Base-by-base conservation (phyloP, 1,284 basidiomycete species). In the Gastroboletus turbinatus region DNA sequence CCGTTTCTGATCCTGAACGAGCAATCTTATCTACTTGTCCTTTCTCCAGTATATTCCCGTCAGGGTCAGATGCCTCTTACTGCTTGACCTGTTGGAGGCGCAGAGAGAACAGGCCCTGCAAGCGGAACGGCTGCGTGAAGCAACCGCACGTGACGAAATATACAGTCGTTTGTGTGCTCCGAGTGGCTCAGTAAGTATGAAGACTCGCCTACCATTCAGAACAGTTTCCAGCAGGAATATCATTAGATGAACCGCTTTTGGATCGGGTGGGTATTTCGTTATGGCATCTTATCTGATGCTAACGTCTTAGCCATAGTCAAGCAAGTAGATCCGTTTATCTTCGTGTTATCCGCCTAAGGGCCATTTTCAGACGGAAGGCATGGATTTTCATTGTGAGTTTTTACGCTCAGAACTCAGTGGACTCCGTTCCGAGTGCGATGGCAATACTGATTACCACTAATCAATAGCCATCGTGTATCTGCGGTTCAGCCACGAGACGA, bases 221-320 rank as follows among this genome's bases (percentile, higher is more conserved):
- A 68, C 46, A 69, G 61, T 50, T 63, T 77, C 50, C 63, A 72
- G 55, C 70, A 71, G 32, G 72, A 70, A 46, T 71, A 70, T 27
- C 72, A 71, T 53, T 62, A 69, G 16, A 62, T 75, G 56, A 67
- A 72, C 40, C 50, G 50, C n/a, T 70, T 71, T 52, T 76, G 75
- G 74, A 74, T 63, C 65, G 53, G 61, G 76, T 77, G 56, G 62
- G 72, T 58, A 52, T 50, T 33, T n/a, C 32, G 38, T 63, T 45
- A 53, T 19, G 19, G 13, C 43, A 33, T 14, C 39, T 54, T 51
- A 56, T 58, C 60, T 50, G n/a, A 55, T 21, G 40, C 65, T 71
- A 17, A 63, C 47, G 8, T 38, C 21, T 52, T n/a, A 16, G 56
- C 62, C 53, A 19, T 62, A 77, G 76, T 51, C 76, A 76, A 76